Conservation (phyloP, 2,329 filamentous ascomycete species). For the Talaromyces sp. region DNA sequence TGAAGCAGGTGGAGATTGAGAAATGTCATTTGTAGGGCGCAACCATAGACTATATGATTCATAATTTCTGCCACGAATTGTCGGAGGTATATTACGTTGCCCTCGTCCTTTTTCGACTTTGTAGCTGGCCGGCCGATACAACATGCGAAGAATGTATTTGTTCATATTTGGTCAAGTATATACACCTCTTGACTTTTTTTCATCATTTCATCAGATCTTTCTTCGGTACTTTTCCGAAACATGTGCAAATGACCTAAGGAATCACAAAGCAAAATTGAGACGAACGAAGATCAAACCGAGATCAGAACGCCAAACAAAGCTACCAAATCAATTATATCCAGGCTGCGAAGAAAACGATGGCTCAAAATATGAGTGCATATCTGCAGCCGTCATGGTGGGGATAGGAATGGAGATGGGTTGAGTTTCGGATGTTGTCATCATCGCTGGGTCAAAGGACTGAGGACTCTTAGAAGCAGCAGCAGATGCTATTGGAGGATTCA, state of each 20-base stretch:
- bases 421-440: conserved; percentile 11
- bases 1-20: neutral
- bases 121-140: neutral
- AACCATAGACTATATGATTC: neutral
- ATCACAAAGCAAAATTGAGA: neutral
- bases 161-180: neutral
- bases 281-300: neutral
- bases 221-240: neutral
- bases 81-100: neutral
- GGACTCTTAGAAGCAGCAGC: neutral
- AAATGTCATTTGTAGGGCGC: conserved; percentile 3
- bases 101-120: neutral
- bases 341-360: conserved; percentile 6
- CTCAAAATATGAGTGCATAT: conserved; percentile 12
- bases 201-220: neutral
- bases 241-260: neutral
- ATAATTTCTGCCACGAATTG: no score
- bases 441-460: neutral
- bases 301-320: neutral
- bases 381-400: conserved; percentile 1
- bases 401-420: conserved; percentile 17
- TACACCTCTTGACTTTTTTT: neutral
- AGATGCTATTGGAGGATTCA: neutral
- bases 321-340: conserved; percentile 5
- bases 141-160: neutral